Percentiles rank a stretch among this genome's conserved stretches.
These are phyloP conservation scores for Podila clonocystis DNA, from an alignment of 192 early-diverging fungal species.

Conservation along the genomic window DNA sequence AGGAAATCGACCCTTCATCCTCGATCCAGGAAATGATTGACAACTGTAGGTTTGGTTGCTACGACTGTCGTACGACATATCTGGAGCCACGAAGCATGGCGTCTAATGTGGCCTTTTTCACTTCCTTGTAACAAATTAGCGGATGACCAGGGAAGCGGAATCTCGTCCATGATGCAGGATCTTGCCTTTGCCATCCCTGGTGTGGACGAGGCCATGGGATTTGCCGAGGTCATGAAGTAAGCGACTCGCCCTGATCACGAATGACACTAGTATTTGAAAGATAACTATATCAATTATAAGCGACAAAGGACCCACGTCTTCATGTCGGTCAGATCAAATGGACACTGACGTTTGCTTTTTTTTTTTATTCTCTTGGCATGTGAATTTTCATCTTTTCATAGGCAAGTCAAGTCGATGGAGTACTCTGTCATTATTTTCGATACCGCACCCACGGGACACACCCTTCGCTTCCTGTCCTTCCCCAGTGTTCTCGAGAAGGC, in stretches of 20 bases:
- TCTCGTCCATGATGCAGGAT: slow-evolving; percentile 94
- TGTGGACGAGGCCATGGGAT: slow-evolving; percentile 99
- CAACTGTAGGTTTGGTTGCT: slow-evolving; percentile 64
- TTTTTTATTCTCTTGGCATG: not conserved
- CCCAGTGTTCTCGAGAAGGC: slow-evolving; percentile 98
- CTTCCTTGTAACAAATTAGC: slow-evolving; percentile 44
- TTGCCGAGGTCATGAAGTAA: slow-evolving; percentile 99
- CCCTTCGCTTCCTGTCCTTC: slow-evolving; percentile 98
- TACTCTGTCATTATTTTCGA: slow-evolving; percentile 99
- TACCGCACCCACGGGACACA: slow-evolving; percentile 99
- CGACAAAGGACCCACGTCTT: not conserved
- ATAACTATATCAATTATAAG: not conserved
- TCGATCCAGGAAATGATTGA: slow-evolving; percentile 99
- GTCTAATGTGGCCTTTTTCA: not conserved
- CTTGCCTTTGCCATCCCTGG: slow-evolving; percentile 99
- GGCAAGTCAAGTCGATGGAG: slow-evolving; percentile 98
- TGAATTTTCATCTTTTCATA: slow-evolving; percentile 23
- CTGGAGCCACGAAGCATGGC: not conserved
- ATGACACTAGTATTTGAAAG: not conserved
- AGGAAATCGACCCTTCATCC: slow-evolving; percentile 99
- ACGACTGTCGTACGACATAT: slow-evolving; percentile 11
- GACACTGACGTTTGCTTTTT: not conserved
- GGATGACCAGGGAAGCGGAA: slow-evolving; percentile 72
- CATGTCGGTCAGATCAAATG: not conserved
- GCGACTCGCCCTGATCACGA: slow-evolving; percentile 3